A percentile compares a stretch with the other conserved stretches of the same genome.
These are phyloP conservation scores for Phoma sp. DNA, from an alignment of 2,329 filamentous ascomycete genomes.

Conservation along the genomic window DNA sequence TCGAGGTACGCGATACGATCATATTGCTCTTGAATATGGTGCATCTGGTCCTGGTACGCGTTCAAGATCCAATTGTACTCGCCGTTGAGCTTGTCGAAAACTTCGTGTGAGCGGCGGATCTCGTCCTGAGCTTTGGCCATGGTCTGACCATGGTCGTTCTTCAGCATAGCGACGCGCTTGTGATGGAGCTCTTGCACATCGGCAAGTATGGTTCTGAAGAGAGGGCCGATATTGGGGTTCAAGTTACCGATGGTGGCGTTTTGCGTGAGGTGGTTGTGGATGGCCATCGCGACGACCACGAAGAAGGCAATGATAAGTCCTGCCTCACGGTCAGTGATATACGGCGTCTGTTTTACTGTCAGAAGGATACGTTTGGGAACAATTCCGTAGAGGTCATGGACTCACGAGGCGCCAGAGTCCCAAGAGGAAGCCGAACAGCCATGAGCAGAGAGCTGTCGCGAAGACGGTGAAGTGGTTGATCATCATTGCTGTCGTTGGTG, in stretches of 20 bases:
- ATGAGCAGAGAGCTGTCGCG: background rate
- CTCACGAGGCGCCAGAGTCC: constrained; percentile 4
- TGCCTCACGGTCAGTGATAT: background rate
- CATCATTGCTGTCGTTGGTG: background rate
- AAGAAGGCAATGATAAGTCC: constrained; percentile 12
- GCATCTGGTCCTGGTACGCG: constrained; percentile 26
- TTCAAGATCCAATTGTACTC: constrained; percentile 24
- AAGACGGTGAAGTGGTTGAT: background rate
- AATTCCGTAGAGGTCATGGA: too few species aligned
- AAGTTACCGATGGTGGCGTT: constrained; percentile 10
- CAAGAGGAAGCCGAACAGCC: background rate
- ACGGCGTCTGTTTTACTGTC: background rate
- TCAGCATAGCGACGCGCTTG: constrained; percentile 11
- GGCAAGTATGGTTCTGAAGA: constrained; percentile 9
- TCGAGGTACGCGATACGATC: constrained; percentile 42
- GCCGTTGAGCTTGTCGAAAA: constrained; percentile 18
- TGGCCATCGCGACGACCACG: background rate
- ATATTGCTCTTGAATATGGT: constrained; percentile 30
- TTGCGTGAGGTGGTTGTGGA: background rate
- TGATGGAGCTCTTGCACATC: constrained; percentile 20
- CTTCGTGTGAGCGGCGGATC: constrained; percentile 5
- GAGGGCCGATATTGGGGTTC: background rate
- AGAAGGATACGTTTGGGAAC: background rate
- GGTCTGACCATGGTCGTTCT: constrained; percentile 7
- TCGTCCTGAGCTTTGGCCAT: constrained; percentile 8